A percentile compares a stretch with the other conserved stretches of the same genome.
These are phyloP conservation scores for Aspergillus funiculosus DNA, from an alignment of 495 filamentous ascomycete species.

Conservation along the genomic window DNA sequence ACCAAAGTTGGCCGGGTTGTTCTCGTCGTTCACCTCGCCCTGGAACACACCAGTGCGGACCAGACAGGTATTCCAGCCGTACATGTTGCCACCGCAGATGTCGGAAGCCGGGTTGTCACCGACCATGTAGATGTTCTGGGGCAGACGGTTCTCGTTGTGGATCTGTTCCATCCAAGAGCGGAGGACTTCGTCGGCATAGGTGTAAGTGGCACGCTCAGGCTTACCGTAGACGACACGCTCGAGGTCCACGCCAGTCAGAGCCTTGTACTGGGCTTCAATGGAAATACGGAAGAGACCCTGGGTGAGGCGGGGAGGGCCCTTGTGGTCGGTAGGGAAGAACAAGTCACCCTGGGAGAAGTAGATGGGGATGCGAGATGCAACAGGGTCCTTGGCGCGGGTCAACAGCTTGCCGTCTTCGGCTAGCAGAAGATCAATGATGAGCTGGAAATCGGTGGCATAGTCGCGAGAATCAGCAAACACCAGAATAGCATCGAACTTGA, in stretches of 20 bases:
- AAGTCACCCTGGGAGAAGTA: slow-evolving; percentile 73
- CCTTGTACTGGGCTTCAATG: slow-evolving; percentile 74
- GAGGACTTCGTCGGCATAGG: slow-evolving; percentile 73
- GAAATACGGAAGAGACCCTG: slow-evolving; percentile 72
- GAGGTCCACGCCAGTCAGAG: slow-evolving; percentile 64
- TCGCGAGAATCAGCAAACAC: slow-evolving; percentile 80
- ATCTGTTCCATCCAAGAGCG: slow-evolving; percentile 69
- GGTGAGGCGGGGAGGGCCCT: slow-evolving; percentile 60
- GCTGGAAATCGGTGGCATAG: slow-evolving; percentile 78
- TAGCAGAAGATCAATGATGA: slow-evolving; percentile 77
- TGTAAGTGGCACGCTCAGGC: slow-evolving; percentile 73
- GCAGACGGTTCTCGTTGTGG: slow-evolving; percentile 64
- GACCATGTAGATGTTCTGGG: slow-evolving; percentile 74
- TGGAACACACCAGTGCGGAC: slow-evolving; percentile 59
- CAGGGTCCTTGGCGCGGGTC: slow-evolving; percentile 62
- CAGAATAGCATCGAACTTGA: slow-evolving; percentile 76
- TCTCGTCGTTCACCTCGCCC: slow-evolving; percentile 50
- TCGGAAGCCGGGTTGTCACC: slow-evolving; percentile 76
- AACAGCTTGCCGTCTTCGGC: slow-evolving; percentile 64
- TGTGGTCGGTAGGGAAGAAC: slow-evolving; percentile 73
- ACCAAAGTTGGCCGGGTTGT: slow-evolving; percentile 54
- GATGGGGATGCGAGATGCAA: slow-evolving; percentile 64
- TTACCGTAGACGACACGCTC: slow-evolving; percentile 84
- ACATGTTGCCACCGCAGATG: slow-evolving; percentile 74
- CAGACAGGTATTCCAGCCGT: slow-evolving; percentile 74